These are phyloP conservation scores for Stephania yunnanensis DNA, from an alignment of 164 flowering plant species.

Conservation along the genomic window DNA sequence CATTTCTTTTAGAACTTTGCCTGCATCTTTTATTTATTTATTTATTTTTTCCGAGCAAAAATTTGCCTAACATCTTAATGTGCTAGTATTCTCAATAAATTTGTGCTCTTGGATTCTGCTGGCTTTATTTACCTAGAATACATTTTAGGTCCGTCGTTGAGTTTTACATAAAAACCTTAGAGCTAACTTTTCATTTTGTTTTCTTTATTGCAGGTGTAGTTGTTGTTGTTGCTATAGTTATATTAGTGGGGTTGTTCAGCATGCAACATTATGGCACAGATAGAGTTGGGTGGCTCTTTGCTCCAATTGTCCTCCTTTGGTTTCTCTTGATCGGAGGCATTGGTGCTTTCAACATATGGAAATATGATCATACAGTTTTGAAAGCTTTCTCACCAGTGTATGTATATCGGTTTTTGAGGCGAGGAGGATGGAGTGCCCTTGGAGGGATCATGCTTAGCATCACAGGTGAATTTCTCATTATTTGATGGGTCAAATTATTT, in stretches of 20 bases:
- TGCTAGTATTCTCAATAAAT: not conserved
- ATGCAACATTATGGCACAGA: slow-evolving; percentile 97
- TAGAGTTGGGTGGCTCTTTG: slow-evolving; percentile 93
- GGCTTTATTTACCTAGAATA: not conserved
- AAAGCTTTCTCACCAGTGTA: slow-evolving; percentile 86
- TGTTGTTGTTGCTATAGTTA: slow-evolving; percentile 69
- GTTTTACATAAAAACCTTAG: not conserved
- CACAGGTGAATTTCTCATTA: slow-evolving; percentile 48
- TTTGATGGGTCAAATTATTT: not conserved
- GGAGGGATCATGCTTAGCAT: slow-evolving; percentile 97
- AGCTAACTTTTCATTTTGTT: not conserved
- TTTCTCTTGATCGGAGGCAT: slow-evolving; percentile 86
- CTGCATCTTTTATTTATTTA: no score
- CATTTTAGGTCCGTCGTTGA: not conserved
- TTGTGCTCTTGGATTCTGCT: not conserved
- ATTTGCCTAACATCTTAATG: slow-evolving; percentile 7
- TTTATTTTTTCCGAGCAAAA: no score
- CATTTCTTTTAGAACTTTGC: not conserved
- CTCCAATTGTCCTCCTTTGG: slow-evolving; percentile 92
- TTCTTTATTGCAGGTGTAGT: slow-evolving; percentile 58
- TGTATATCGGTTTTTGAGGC: slow-evolving; percentile 61
- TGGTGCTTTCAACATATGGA: slow-evolving; percentile 85
- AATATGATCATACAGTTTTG: slow-evolving; percentile 61
- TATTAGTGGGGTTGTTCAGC: slow-evolving; percentile 85
- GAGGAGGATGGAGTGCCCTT: slow-evolving; percentile 79